A percentile compares a stretch with the other conserved stretches of the same genome.
Evolutionary conservation across 352 stramenopile species (phyloP).

Genomic region (Phytophthora megakarya): DNA sequence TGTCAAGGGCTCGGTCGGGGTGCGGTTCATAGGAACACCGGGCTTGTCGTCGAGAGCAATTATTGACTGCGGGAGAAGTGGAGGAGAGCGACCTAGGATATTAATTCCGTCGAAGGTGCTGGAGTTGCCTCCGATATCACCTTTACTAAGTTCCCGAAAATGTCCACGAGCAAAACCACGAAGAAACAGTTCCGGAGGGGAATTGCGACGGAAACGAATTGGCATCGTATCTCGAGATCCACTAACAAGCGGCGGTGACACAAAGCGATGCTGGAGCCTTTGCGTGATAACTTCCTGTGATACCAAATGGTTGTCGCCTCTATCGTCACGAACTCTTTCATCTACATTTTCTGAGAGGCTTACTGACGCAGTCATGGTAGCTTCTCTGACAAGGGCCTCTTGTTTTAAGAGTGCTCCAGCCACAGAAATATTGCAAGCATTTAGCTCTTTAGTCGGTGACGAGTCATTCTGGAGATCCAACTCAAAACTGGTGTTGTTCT

Average conservation of each 20-base stretch:
- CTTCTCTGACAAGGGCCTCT: slow-evolving; percentile 32
- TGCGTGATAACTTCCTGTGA: slow-evolving; percentile 3
- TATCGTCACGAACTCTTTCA: not conserved
- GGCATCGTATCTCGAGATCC: slow-evolving; percentile 40
- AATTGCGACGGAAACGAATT: slow-evolving; percentile 62
- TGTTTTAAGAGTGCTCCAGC: slow-evolving; percentile 25
- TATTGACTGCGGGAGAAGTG: slow-evolving; percentile 32
- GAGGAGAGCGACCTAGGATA: slow-evolving; percentile 41
- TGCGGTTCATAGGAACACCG: slow-evolving; percentile 22
- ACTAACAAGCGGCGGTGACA: slow-evolving; percentile 64
- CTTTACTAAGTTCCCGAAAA: slow-evolving; percentile 29
- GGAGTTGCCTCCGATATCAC: slow-evolving; percentile 14
- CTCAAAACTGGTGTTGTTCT: slow-evolving; percentile 29
- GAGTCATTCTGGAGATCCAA: slow-evolving; percentile 16
- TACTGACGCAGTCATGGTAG: slow-evolving; percentile 25
- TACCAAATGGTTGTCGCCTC: slow-evolving; percentile 4
- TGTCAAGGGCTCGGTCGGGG: slow-evolving; percentile 17
- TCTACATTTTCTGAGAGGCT: not conserved
- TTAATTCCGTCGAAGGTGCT: slow-evolving; percentile 39
- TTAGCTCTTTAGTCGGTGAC: slow-evolving; percentile 21
- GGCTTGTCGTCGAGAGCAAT: slow-evolving; percentile 9
- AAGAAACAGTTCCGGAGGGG: slow-evolving; percentile 64
- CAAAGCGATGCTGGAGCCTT: slow-evolving; percentile 34
- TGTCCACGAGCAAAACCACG: slow-evolving; percentile 50
- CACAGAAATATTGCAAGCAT: slow-evolving; percentile 28